phyloP scores from a whole-genome alignment of 345 rosid genomes.

The Corymbia maculata region DNA sequence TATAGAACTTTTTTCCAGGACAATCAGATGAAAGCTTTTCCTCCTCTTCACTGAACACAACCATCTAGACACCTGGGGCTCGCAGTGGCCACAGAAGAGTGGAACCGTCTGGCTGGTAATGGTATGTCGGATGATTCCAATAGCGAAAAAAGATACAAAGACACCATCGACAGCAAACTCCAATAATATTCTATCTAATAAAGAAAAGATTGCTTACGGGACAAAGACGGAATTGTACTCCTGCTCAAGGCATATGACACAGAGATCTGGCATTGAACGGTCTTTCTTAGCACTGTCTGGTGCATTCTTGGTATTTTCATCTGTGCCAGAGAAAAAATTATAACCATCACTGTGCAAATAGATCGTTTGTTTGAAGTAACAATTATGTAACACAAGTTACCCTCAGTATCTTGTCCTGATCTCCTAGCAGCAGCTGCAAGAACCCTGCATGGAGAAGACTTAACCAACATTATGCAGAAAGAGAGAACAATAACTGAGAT shows the following conservation, averaged over 20 bases:
- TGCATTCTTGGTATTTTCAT: constrained; percentile 35
- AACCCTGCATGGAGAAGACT: constrained; percentile 46
- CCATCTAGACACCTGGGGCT: neutral
- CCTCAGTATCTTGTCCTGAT: constrained; percentile 50
- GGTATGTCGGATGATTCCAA: neutral
- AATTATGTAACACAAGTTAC: constrained; percentile 13
- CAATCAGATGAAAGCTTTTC: neutral
- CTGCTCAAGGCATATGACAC: constrained; percentile 95
- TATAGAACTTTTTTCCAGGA: neutral
- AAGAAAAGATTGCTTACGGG: constrained; percentile 43
- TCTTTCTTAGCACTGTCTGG: constrained; percentile 45
- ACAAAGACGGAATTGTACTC: constrained; percentile 87
- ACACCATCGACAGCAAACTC: neutral
- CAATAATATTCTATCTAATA: neutral
- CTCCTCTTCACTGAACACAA: neutral
- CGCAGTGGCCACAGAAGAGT: neutral
- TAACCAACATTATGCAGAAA: neutral
- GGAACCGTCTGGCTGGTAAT: neutral
- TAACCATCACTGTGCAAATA: neutral
- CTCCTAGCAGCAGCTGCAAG: constrained; percentile 83
- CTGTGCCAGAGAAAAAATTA: constrained; percentile 27
- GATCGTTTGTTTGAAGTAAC: neutral
- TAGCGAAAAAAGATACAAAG: neutral
- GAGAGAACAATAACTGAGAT: neutral
- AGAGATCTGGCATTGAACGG: constrained; percentile 59